Base-by-base conservation (phyloP, 148 eudicot genomes). In the Mesembryanthemum crystallinum region DNA sequence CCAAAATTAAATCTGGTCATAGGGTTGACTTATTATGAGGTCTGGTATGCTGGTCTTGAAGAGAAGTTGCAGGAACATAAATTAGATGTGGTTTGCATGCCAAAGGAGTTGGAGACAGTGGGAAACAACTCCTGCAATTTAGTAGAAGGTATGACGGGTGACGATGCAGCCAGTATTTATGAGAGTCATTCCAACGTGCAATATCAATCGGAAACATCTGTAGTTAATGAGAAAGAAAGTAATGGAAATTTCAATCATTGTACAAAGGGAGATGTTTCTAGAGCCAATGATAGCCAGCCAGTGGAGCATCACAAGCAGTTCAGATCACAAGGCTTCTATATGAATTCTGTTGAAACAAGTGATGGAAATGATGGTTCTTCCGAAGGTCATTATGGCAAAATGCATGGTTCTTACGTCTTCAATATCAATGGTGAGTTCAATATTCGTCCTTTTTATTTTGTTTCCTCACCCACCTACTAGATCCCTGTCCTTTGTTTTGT, bases 1-100 rank as follows among this genome's bases (percentile, higher is more conserved):
- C 91, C 92, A 35, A 63, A 82, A 25, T 79, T 89, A 71, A 85
- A 88, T 86, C 85, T 93, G 88, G 82, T 91, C 68, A 85, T 89
- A 73, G 97, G 98, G 59, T 79, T 90, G 78, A 74, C 88, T 63
- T 87, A 76, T 81, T 89, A 74, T 83, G 84, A 87, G 77, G 68
- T 86, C 49, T 93, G 97, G 98, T 87, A 86, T 85, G 71, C 83
- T 75, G 45, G 61, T 12, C 73, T 91, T 67, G 88, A 84, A 3
- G 70, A 82, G 76, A 83, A 88, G 69, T 80, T 88, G 73, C 84
- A 73, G 77, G 55, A 76, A 39, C 72, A 76, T 73, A 82, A 86
- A 47, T 43, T 83, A 35, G 82, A 82, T 14, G 81, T 80, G 33
- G 57, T 74, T 67, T 55, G 71, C 63, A 32, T 76, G 77, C 75